These are phyloP conservation scores for Leccinum variabile DNA, from an alignment of 1,284 basidiomycete genomes.

Conservation along the genomic window DNA sequence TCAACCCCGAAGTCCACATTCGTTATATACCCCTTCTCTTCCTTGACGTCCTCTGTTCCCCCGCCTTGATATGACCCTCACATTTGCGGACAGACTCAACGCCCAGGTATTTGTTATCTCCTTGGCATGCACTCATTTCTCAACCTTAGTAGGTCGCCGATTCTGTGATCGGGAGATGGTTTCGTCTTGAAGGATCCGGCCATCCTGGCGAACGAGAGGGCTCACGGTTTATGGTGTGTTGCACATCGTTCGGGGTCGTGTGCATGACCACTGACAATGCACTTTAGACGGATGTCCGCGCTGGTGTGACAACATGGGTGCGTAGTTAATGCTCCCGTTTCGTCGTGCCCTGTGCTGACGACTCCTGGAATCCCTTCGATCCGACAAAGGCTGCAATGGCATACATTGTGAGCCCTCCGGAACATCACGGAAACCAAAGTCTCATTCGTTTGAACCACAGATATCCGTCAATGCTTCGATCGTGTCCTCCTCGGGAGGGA, in stretches of 20 bases:
- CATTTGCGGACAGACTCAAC: slow-evolving; percentile 42
- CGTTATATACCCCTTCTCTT: slow-evolving; percentile 17
- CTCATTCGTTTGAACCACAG: slow-evolving; percentile 37
- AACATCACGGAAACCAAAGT: neutral
- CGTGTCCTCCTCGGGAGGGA: slow-evolving; percentile 74
- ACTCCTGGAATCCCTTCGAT: neutral
- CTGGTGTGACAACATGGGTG: slow-evolving; percentile 83
- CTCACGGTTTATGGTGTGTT: slow-evolving; percentile 69
- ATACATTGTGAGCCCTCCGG: slow-evolving; percentile 50
- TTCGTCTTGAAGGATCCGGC: slow-evolving; percentile 82
- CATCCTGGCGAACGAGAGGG: slow-evolving; percentile 73
- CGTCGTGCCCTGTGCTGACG: slow-evolving; percentile 9
- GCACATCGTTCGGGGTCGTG: neutral
- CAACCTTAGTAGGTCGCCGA: slow-evolving; percentile 54
- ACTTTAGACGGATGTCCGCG: slow-evolving; percentile 72
- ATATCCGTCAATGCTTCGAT: slow-evolving; percentile 86
- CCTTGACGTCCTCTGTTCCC: slow-evolving; percentile 19
- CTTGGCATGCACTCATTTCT: neutral
- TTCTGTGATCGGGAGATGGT: slow-evolving; percentile 76
- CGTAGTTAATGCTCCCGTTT: slow-evolving; percentile 22
- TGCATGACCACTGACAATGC: slow-evolving; percentile 8
- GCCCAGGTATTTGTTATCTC: slow-evolving; percentile 35
- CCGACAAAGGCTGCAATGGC: slow-evolving; percentile 60
- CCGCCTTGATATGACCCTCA: slow-evolving; percentile 37
- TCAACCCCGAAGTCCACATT: slow-evolving; percentile 15